A percentile compares a stretch with the other conserved stretches of the same genome.
Evolutionary conservation across 2,329 filamentous ascomycete genomes (phyloP).

Genomic region (Elsinoe batatas): DNA sequence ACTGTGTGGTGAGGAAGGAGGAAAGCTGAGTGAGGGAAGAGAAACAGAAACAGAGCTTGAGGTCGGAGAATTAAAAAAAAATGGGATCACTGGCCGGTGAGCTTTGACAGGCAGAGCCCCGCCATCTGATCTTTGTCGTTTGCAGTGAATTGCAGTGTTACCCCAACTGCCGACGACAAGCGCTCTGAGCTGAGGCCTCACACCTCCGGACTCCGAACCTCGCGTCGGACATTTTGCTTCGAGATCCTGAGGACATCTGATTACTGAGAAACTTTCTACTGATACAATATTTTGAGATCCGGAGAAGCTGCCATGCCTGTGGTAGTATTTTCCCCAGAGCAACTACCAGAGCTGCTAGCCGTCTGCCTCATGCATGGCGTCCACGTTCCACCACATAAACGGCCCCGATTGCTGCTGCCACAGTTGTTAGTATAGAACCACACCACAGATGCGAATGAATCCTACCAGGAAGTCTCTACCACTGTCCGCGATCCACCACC

Average conservation of each 20-base stretch:
- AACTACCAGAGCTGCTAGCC: not conserved
- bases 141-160: not conserved
- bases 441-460: not conserved
- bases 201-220: conserved; percentile 8
- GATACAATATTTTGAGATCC: no score
- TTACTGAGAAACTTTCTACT: no score
- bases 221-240: conserved; percentile 1
- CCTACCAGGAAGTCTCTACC: conserved; percentile 20
- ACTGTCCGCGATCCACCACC: conserved; percentile 37
- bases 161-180: conserved; percentile 10
- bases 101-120: conserved; percentile 8
- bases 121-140: not conserved
- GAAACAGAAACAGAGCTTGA: conserved; percentile 8
- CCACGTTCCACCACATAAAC: conserved; percentile 36
- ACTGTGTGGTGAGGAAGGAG: not conserved
- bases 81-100: conserved; percentile 4
- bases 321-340: no score
- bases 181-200: not conserved
- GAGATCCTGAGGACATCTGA: no score
- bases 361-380: conserved; percentile 14
- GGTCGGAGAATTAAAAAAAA: conserved; percentile 10
- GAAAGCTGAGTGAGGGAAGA: conserved; percentile 1
- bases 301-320: no score
- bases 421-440: not conserved
- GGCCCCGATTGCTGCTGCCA: conserved; percentile 28